Percentiles rank a stretch among this genome's conserved stretches.
These are phyloP conservation scores for Xylariomycetidae sp. DNA, from an alignment of 2,329 filamentous ascomycete genomes.

Conservation along the genomic window DNA sequence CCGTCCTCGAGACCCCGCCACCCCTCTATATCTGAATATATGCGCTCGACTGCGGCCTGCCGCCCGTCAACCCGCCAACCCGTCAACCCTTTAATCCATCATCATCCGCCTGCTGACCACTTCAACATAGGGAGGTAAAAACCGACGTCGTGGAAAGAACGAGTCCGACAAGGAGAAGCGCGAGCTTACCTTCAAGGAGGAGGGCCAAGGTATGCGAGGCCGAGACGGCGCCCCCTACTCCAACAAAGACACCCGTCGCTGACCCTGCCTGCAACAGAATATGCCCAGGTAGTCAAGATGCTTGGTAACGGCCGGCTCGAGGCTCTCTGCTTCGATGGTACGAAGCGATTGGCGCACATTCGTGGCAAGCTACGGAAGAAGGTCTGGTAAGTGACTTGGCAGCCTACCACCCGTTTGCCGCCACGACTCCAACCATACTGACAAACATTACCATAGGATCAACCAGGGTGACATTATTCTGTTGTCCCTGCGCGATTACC, in stretches of 20 bases:
- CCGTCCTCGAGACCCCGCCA: conserved; percentile 1
- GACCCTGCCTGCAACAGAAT: conserved; percentile 22
- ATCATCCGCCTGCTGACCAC: conserved; percentile 9
- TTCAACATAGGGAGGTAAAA: conserved; percentile 80
- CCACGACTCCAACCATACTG: too few species aligned
- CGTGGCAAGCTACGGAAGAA: conserved; percentile 99
- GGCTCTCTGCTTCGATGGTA: conserved; percentile 90
- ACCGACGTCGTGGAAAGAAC: conserved; percentile 97
- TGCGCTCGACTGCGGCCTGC: too few species aligned
- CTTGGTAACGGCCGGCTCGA: conserved; percentile 91
- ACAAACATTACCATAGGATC: conserved; percentile 1
- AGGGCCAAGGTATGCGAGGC: conserved; percentile 71
- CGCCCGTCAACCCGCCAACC: too few species aligned
- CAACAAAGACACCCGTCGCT: background rate
- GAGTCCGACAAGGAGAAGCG: conserved; percentile 99
- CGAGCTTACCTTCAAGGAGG: conserved; percentile 97
- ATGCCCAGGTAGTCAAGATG: conserved; percentile 88
- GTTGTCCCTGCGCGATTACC: conserved; percentile 82
- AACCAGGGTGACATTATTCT: conserved; percentile 91
- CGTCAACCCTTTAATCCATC: too few species aligned
- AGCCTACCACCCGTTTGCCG: too few species aligned
- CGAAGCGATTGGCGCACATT: conserved; percentile 73
- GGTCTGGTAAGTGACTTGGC: too few species aligned
- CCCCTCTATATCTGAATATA: background rate
- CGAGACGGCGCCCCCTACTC: background rate